phyloP scores from a whole-genome alignment of 768 basidiomycete genomes.

The Exidia glandulosa region DNA sequence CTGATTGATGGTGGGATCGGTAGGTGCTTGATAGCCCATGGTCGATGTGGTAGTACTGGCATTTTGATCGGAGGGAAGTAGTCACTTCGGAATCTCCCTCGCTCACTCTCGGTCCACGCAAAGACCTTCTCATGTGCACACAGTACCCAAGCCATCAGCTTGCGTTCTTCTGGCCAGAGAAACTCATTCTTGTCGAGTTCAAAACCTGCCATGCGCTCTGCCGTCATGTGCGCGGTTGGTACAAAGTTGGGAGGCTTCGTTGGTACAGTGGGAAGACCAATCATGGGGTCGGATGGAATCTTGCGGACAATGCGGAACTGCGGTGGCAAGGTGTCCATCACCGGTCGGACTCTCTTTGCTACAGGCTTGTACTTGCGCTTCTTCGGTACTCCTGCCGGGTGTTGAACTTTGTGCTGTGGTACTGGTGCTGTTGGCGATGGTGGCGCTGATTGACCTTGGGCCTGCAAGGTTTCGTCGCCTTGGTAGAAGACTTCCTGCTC shows the following conservation, averaged over 20 bases:
- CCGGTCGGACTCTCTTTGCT: slow-evolving; percentile 8
- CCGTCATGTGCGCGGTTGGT: slow-evolving; percentile 7
- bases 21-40: slow-evolving; percentile 1
- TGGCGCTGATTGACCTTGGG: too few relatives aligned
- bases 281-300: slow-evolving; percentile 9
- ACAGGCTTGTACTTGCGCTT: slow-evolving; percentile 16
- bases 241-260: slow-evolving; percentile 5
- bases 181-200: slow-evolving; percentile 14
- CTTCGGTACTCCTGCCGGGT: not conserved
- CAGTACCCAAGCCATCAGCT: not conserved
- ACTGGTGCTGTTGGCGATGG: not conserved
- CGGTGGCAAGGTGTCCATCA: slow-evolving; percentile 11
- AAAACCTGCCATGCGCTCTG: slow-evolving; percentile 8
- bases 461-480: too few relatives aligned
- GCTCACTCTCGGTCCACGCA: slow-evolving; percentile 28
- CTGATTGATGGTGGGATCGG: slow-evolving; percentile 5
- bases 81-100: slow-evolving; percentile 18
- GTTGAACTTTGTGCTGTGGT: not conserved
- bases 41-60: not conserved
- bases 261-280: slow-evolving; percentile 3
- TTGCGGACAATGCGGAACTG: slow-evolving; percentile 10
- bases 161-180: slow-evolving; percentile 22
- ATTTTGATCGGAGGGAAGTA: slow-evolving; percentile 3
- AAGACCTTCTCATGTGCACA: slow-evolving; percentile 13
- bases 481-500: too few relatives aligned